These are phyloP conservation scores for Eucalyptus urophylla DNA, from an alignment of 345 rosid species.

Conservation along the genomic window DNA sequence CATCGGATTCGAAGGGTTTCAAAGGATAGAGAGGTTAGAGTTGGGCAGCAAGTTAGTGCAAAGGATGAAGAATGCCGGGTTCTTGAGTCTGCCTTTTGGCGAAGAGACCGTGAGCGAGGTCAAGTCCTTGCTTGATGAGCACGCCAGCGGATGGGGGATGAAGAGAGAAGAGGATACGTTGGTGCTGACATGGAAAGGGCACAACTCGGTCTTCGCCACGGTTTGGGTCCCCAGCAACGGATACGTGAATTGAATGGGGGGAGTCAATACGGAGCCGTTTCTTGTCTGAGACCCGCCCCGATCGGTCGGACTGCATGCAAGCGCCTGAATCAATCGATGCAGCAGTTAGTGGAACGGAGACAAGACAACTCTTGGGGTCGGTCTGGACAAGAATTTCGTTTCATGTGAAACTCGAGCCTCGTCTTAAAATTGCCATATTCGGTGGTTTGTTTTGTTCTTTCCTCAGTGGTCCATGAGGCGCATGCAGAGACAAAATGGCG, in stretches of 20 bases:
- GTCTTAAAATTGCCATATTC: background rate
- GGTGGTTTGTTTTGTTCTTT: background rate
- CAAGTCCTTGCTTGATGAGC: slow-evolving; percentile 44
- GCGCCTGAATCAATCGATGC: background rate
- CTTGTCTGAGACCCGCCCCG: background rate
- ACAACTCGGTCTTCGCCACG: slow-evolving; percentile 57
- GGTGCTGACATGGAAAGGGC: slow-evolving; percentile 74
- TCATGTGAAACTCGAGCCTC: background rate
- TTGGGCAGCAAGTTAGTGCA: slow-evolving; percentile 22
- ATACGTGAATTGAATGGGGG: background rate
- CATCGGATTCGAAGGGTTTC: slow-evolving; percentile 33
- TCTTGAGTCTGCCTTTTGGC: slow-evolving; percentile 23
- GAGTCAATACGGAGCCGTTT: background rate
- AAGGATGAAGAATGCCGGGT: slow-evolving; percentile 41
- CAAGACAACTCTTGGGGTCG: background rate
- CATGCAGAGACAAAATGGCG: background rate
- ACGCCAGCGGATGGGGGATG: slow-evolving; percentile 78
- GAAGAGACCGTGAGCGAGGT: slow-evolving; percentile 46
- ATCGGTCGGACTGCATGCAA: background rate
- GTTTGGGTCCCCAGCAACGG: slow-evolving; percentile 40
- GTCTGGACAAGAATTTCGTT: background rate
- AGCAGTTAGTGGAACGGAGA: background rate
- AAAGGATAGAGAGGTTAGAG: slow-evolving; percentile 46
- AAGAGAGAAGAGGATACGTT: slow-evolving; percentile 53
- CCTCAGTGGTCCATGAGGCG: background rate